These are phyloP conservation scores for Plasmodium relictum DNA, from an alignment of 169 alveolate species.

Conservation along the genomic window DNA sequence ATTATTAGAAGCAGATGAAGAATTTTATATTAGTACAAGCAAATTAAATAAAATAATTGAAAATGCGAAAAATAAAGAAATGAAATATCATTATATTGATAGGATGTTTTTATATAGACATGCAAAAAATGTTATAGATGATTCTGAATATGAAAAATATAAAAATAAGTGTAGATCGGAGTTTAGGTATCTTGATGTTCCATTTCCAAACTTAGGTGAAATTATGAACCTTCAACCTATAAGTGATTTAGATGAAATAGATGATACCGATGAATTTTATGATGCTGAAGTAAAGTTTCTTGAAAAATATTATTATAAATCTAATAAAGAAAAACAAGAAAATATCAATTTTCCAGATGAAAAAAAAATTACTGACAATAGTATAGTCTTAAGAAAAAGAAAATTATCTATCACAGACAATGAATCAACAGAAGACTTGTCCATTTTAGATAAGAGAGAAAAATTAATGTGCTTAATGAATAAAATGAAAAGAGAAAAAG, in stretches of 20 bases:
- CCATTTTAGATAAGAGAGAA: slow-evolving; percentile 24
- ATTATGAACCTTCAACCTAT: slow-evolving; percentile 51
- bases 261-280: slow-evolving; percentile 64
- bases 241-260: slow-evolving; percentile 49
- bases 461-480: slow-evolving; percentile 48
- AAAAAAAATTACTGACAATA: neutral
- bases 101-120: slow-evolving; percentile 65
- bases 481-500: slow-evolving; percentile 63
- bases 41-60: slow-evolving; percentile 52
- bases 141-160: slow-evolving; percentile 50
- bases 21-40: slow-evolving; percentile 55
- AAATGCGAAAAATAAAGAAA: slow-evolving; percentile 69
- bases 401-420: neutral
- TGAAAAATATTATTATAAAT: slow-evolving; percentile 25
- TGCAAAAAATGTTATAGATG: slow-evolving; percentile 72
- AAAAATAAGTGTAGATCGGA: slow-evolving; percentile 41
- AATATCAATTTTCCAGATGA: neutral
- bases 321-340: neutral
- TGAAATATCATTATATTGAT: slow-evolving; percentile 68
- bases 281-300: slow-evolving; percentile 60
- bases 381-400: neutral
- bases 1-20: slow-evolving; percentile 33
- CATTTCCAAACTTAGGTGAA: slow-evolving; percentile 54
- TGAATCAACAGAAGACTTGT: slow-evolving; percentile 3
- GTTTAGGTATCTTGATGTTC: slow-evolving; percentile 53